These are phyloP conservation scores for Ilyonectria sp. DNA, from an alignment of 2,329 filamentous ascomycete genomes.

Conservation along the genomic window DNA sequence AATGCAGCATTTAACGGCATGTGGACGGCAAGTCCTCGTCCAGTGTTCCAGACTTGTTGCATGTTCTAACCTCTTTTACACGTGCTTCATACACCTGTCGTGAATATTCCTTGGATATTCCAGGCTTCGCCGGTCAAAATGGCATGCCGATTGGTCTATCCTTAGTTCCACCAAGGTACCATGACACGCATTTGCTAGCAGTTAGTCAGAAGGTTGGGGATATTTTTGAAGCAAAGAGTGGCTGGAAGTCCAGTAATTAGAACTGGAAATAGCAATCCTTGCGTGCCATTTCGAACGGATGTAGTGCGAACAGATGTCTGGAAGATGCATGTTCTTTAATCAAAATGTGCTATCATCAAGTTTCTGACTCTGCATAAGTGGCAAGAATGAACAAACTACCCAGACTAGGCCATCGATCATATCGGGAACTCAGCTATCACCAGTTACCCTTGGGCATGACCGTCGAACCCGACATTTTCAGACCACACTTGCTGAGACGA, in stretches of 20 bases:
- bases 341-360: no score
- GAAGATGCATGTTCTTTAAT: no score
- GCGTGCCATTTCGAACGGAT: no score
- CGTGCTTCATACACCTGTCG: slow-evolving; percentile 71
- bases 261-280: no score
- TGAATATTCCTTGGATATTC: slow-evolving; percentile 75
- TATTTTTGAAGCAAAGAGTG: slow-evolving; percentile 51
- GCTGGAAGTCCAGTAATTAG: slow-evolving; percentile 31
- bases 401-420: no score
- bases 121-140: slow-evolving; percentile 69
- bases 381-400: no score
- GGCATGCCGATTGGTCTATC: slow-evolving; percentile 72
- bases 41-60: accelerated
- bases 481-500: no score
- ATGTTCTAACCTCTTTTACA: slow-evolving; percentile 29
- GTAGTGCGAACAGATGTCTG: no score
- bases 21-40: slow-evolving; percentile 67
- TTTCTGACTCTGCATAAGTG: no score
- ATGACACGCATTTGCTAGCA: slow-evolving; percentile 60
- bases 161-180: slow-evolving; percentile 63
- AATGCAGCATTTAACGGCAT: slow-evolving; percentile 65
- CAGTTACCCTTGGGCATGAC: no score
- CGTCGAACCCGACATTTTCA: no score
- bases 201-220: slow-evolving; percentile 55
- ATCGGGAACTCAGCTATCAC: no score